Evolutionary conservation across 202 grass and related monocot species (phyloP).

Genomic region (Setaria viridis): DNA sequence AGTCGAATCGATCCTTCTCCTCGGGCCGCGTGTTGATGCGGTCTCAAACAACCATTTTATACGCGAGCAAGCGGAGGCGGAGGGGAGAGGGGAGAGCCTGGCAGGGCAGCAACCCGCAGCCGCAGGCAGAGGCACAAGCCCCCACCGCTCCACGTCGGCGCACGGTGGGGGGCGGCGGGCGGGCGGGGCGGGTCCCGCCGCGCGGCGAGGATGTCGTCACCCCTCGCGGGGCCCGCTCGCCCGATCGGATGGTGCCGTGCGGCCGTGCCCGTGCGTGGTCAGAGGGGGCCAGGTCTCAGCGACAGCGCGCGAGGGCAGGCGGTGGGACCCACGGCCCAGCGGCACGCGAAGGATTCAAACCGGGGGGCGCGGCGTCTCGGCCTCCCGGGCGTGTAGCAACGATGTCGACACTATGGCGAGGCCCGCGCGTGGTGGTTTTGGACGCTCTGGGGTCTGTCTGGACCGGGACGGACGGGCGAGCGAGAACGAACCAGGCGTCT

Average conservation of each 20-base stretch:
- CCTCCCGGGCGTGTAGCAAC: not conserved
- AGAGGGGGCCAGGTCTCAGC: not conserved
- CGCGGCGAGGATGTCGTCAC: slow-evolving; percentile 41
- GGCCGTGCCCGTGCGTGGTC: too few species aligned
- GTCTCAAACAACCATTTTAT: not conserved
- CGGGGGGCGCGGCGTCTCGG: not conserved
- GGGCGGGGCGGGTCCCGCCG: not conserved
- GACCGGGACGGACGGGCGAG: not conserved
- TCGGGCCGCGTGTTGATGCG: not conserved
- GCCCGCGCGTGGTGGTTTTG: not conserved
- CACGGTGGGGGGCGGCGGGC: not conserved
- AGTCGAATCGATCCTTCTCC: not conserved
- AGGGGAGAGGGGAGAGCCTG: too few species aligned
- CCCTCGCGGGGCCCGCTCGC: not conserved
- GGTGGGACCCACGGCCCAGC: not conserved
- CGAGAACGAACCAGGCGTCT: not conserved
- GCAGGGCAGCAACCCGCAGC: not conserved
- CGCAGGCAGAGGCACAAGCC: not conserved
- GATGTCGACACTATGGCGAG: slow-evolving; percentile 63
- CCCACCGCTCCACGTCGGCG: slow-evolving; percentile 1
- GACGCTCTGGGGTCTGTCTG: too few species aligned
- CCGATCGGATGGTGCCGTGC: not conserved
- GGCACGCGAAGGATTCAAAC: not conserved
- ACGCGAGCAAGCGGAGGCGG: not conserved
- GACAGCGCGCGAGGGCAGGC: too few species aligned